Conservation (phyloP, 768 basidiomycete species). For the Pulveroboletus frians region DNA sequence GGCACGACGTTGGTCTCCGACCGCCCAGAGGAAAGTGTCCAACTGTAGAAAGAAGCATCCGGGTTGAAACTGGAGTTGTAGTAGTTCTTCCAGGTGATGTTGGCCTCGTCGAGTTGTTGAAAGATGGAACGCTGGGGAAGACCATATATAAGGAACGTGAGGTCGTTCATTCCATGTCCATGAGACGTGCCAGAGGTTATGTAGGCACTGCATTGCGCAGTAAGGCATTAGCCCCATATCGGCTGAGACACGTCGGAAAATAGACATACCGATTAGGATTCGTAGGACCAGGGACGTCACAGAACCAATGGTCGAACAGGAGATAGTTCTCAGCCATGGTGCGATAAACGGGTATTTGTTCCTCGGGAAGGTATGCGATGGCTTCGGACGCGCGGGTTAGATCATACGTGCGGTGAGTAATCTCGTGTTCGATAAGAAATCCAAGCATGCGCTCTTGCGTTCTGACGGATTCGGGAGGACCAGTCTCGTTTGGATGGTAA, state of each 20-base stretch:
- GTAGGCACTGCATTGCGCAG: constrained; percentile 12
- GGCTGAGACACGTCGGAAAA: not conserved
- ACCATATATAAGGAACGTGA: constrained; percentile 12
- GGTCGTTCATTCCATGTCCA: constrained; percentile 20
- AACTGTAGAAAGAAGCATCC: constrained; percentile 20
- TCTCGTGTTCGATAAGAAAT: constrained; percentile 19
- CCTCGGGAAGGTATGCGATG: constrained; percentile 19
- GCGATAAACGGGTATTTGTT: constrained; percentile 22
- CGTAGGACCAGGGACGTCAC: constrained; percentile 24
- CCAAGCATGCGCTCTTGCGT: constrained; percentile 17
- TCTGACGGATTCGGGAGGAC: not conserved
- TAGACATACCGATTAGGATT: constrained; percentile 22
- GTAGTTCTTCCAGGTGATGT: constrained; percentile 23
- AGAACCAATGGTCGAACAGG: constrained; percentile 23
- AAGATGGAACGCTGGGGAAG: constrained; percentile 27
- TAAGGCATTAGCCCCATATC: not conserved
- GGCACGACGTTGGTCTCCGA: constrained; percentile 14
- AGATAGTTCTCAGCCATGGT: constrained; percentile 23
- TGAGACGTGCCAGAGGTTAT: constrained; percentile 25
- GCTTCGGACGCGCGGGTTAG: constrained; percentile 15
- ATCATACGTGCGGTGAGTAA: constrained; percentile 10
- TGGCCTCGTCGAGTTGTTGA: constrained; percentile 24
- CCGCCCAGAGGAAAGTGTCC: constrained; percentile 17
- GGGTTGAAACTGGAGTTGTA: constrained; percentile 27
- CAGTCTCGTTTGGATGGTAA: constrained; percentile 20